A percentile compares a stretch with the other conserved stretches of the same genome.
phyloP scores from a whole-genome alignment of 192 early-diverging fungal genomes.

The Entomortierella chlamydospora region DNA sequence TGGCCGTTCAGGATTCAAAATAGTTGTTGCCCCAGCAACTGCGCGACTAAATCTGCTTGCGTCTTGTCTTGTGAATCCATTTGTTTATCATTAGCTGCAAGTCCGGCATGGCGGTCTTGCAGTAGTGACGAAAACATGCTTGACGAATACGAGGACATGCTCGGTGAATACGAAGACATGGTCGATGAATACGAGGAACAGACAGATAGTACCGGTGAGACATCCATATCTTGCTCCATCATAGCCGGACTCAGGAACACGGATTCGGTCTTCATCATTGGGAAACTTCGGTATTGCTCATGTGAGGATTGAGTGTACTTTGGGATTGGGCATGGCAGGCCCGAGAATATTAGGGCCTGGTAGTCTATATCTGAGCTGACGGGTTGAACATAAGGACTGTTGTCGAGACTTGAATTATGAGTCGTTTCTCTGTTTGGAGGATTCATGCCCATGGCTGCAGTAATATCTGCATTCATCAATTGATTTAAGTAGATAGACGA shows the following conservation, averaged over 20 bases:
- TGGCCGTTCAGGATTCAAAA: not conserved
- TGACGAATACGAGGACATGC: no score
- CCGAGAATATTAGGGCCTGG: not conserved
- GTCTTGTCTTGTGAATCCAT: no score
- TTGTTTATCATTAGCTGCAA: not conserved
- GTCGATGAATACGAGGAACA: constrained; percentile 31
- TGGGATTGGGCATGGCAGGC: not conserved
- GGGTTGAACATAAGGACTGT: not conserved
- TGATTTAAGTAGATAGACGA: not conserved
- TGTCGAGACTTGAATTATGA: not conserved
- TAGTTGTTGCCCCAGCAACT: not conserved
- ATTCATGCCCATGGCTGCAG: not conserved
- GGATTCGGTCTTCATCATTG: constrained; percentile 4
- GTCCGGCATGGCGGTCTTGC: not conserved
- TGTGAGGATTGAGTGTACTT: not conserved
- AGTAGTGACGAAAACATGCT: constrained; percentile 6
- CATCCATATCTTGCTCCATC: constrained; percentile 12
- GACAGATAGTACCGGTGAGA: constrained; percentile 20
- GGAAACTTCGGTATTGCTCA: not conserved
- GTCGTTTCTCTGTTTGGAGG: not conserved
- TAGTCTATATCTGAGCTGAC: not conserved
- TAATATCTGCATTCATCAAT: constrained; percentile 5
- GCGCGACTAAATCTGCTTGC: not conserved
- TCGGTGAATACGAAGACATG: no score
- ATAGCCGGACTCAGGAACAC: not conserved